Conservation (phyloP, 1,139 yeast genomes). For the Scheffersomyces illinoinensis region DNA sequence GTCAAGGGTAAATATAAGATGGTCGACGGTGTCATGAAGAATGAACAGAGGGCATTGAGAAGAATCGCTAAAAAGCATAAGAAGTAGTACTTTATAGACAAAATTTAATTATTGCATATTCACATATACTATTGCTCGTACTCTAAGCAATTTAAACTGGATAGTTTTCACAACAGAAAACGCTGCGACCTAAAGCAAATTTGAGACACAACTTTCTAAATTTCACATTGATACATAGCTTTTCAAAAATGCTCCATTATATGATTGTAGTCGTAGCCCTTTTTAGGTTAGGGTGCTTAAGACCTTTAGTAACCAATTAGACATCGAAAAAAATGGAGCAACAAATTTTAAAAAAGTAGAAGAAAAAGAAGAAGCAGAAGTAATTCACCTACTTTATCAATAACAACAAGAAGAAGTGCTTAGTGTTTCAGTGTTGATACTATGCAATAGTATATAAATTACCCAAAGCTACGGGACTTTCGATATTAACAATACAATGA, state of each 20-base stretch:
- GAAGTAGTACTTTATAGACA: constrained; percentile 23
- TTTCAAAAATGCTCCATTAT: not conserved
- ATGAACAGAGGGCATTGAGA: constrained; percentile 90
- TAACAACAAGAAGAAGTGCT: no score
- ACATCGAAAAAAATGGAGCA: no score
- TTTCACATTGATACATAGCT: not conserved
- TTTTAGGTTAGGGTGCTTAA: not conserved
- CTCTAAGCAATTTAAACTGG: not conserved
- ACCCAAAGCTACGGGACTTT: not conserved
- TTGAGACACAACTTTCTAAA: not conserved
- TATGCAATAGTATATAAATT: not conserved
- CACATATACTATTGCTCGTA: constrained; percentile 1
- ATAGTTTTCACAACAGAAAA: not conserved
- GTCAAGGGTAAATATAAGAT: constrained; percentile 96
- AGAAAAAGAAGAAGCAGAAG: no score
- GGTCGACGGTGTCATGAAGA: constrained; percentile 98
- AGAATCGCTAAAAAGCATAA: constrained; percentile 85
- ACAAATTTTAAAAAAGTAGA: no score
- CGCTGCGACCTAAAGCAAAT: not conserved
- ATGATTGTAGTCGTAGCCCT: no score
- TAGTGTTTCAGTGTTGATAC: not conserved
- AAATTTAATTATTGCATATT: constrained; percentile 12
- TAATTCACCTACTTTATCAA: no score
- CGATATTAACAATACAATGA: not conserved
- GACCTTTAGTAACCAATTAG: no score